These are phyloP conservation scores for Trifolium pratense DNA, from an alignment of 306 rosid species.

Conservation along the genomic window DNA sequence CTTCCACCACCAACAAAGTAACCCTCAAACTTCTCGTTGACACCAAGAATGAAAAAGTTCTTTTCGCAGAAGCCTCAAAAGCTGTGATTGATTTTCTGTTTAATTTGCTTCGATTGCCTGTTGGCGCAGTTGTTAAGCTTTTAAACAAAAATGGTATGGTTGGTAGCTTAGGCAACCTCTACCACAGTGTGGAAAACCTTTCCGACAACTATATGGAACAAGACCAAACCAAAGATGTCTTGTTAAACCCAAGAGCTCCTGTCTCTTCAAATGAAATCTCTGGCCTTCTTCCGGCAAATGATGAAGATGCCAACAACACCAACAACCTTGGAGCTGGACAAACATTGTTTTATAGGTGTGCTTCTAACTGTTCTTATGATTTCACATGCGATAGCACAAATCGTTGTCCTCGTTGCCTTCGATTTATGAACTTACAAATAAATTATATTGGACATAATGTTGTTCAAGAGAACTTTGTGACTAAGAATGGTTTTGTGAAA, in stretches of 20 bases:
- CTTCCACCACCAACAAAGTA: neutral
- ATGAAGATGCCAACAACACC: neutral
- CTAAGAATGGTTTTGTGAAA: neutral
- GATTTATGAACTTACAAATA: neutral
- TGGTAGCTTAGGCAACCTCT: neutral
- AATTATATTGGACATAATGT: neutral
- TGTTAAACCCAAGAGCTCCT: neutral
- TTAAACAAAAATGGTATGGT: neutral
- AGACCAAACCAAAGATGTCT: neutral
- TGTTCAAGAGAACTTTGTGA: neutral
- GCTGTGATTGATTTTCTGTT: neutral
- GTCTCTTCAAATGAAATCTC: neutral
- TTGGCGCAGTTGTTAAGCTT: neutral
- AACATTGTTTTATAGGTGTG: neutral
- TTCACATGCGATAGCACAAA: neutral
- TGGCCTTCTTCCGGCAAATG: neutral
- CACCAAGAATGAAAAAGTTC: neutral
- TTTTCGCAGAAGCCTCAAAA: neutral
- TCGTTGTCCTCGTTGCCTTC: neutral
- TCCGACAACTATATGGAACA: neutral
- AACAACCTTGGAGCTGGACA: neutral
- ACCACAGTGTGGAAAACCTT: neutral
- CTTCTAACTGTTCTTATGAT: neutral
- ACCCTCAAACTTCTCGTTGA: neutral
- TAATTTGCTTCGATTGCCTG: neutral